These are phyloP conservation scores for Neopestalotiopsis clavispora DNA, from an alignment of 2,329 filamentous ascomycete species.

Conservation along the genomic window DNA sequence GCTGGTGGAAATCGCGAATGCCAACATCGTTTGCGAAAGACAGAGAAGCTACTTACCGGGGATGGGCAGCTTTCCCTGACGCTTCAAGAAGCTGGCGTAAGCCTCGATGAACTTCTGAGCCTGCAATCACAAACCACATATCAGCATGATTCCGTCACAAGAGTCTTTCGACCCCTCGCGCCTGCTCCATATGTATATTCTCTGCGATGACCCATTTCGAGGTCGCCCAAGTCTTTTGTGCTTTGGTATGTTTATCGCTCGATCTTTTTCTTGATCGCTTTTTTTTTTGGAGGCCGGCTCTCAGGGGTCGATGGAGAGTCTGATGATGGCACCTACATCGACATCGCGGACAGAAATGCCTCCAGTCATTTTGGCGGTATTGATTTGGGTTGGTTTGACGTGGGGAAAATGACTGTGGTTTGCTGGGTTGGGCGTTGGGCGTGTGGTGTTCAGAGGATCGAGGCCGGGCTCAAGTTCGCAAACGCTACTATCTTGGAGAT, in stretches of 20 bases:
- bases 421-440: conserved; percentile 1
- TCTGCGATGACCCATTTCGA: conserved; percentile 15
- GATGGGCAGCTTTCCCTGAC: conserved; percentile 90
- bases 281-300: conserved; percentile 10
- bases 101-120: conserved; percentile 88
- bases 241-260: conserved; percentile 2
- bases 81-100: conserved; percentile 90
- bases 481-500: not conserved
- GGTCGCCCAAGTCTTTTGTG: not conserved
- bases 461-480: not conserved
- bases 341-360: conserved; percentile 85
- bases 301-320: conserved; percentile 23
- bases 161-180: conserved; percentile 76
- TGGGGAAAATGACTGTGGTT: conserved; percentile 6
- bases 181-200: conserved; percentile 57
- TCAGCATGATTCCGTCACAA: conserved; percentile 77
- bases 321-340: conserved; percentile 66
- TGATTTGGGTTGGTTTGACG: conserved; percentile 25
- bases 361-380: conserved; percentile 76
- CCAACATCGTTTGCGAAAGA: not conserved
- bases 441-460: not conserved
- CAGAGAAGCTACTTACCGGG: conserved; percentile 66
- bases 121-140: conserved; percentile 58
- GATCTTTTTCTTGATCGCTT: not conserved
- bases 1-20: not conserved